A percentile compares a stretch with the other conserved stretches of the same genome.
phyloP scores from a whole-genome alignment of 495 filamentous ascomycete genomes.

The Tuber brumale region DNA sequence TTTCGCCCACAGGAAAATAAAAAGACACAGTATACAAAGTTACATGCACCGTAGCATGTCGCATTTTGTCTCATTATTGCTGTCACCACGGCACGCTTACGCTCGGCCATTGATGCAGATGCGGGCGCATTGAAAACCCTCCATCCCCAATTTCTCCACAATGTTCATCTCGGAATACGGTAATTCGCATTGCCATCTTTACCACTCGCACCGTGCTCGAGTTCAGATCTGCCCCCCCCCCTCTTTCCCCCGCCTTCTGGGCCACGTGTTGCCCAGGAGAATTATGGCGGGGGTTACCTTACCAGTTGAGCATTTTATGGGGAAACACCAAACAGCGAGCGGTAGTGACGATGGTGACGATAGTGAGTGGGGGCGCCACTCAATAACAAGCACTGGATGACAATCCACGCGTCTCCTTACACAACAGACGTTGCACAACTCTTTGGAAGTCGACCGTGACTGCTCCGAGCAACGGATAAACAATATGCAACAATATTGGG shows the following conservation, averaged over 20 bases:
- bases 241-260: background rate
- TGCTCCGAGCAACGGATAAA: background rate
- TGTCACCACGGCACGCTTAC: background rate
- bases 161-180: background rate
- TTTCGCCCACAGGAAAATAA: background rate
- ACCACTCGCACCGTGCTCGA: background rate
- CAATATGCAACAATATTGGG: background rate
- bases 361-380: background rate
- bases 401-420: background rate
- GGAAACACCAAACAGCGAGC: background rate
- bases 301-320: background rate
- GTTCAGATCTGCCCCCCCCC: background rate
- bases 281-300: background rate
- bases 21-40: background rate
- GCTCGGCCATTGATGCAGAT: slow-evolving; percentile 5
- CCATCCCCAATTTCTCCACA: background rate
- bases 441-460: background rate
- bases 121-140: background rate
- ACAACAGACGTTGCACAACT: background rate
- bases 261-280: background rate
- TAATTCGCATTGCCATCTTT: background rate
- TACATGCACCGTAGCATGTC: background rate
- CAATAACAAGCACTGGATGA: background rate
- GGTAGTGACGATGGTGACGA: background rate
- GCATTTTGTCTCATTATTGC: background rate